Evolutionary conservation across 2,329 filamentous ascomycete genomes (phyloP).

Genomic region (Fusarium sp.): DNA sequence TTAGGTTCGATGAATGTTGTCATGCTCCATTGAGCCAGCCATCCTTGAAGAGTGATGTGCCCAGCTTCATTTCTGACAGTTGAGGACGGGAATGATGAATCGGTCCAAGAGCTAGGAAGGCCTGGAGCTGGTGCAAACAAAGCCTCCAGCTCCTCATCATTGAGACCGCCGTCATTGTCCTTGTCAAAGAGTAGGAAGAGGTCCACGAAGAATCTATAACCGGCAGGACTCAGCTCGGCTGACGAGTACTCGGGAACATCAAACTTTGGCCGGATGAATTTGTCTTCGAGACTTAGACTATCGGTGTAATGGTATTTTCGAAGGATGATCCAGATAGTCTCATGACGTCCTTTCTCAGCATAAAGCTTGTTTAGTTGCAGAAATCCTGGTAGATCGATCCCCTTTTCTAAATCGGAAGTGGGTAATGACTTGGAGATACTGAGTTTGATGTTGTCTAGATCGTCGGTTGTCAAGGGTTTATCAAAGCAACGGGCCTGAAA

Average conservation of each 20-base stretch:
- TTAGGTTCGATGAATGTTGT: slow-evolving; percentile 97
- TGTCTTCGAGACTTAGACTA: slow-evolving; percentile 90
- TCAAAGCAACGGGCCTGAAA: slow-evolving; percentile 95
- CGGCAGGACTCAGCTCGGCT: slow-evolving; percentile 91
- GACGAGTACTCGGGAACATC: slow-evolving; percentile 94
- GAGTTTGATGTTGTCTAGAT: slow-evolving; percentile 90
- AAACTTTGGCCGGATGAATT: slow-evolving; percentile 91
- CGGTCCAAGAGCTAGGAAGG: slow-evolving; percentile 85
- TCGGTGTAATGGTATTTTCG: slow-evolving; percentile 97
- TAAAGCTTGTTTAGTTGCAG: slow-evolving; percentile 94
- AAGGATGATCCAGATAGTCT: slow-evolving; percentile 98
- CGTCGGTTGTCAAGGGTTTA: slow-evolving; percentile 82
- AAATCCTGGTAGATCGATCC: slow-evolving; percentile 86
- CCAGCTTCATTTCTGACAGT: slow-evolving; percentile 96
- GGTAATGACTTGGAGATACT: slow-evolving; percentile 79
- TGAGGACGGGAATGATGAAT: slow-evolving; percentile 89
- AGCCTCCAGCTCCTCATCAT: slow-evolving; percentile 83
- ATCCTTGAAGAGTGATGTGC: slow-evolving; percentile 94
- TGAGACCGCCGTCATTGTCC: slow-evolving; percentile 95
- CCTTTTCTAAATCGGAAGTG: slow-evolving; percentile 70
- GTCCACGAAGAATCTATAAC: slow-evolving; percentile 98
- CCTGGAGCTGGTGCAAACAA: slow-evolving; percentile 95
- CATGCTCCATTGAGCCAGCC: slow-evolving; percentile 99
- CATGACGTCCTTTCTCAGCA: slow-evolving; percentile 95
- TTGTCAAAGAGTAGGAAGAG: slow-evolving; percentile 95